Conservation (phyloP, 345 rosid species). For the Lagerstroemia speciosa region DNA sequence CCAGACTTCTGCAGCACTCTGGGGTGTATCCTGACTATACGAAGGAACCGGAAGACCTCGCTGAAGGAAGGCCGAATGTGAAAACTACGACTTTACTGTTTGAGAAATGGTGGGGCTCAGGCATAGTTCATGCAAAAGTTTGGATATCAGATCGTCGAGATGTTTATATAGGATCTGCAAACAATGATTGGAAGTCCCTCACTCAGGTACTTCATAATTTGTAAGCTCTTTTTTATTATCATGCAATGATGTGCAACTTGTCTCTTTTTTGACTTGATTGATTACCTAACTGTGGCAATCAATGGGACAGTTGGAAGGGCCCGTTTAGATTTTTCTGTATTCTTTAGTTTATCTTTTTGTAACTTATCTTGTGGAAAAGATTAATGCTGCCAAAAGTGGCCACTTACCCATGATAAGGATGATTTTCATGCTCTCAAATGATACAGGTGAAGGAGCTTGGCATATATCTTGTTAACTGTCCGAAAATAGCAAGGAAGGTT, state of each 20-base stretch:
- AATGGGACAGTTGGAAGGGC: background rate
- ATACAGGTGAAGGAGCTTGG: constrained; percentile 80
- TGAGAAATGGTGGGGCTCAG: constrained; percentile 77
- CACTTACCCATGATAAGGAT: background rate
- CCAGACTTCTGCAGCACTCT: constrained; percentile 64
- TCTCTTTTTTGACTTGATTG: background rate
- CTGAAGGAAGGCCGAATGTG: constrained; percentile 65
- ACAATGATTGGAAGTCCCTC: constrained; percentile 92
- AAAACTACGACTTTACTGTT: constrained; percentile 51
- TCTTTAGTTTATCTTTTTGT: background rate
- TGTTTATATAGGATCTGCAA: constrained; percentile 83
- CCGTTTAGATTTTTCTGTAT: background rate
- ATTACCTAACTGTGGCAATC: background rate
- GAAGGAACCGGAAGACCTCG: constrained; percentile 57
- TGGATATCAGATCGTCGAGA: constrained; percentile 71
- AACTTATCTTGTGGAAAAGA: background rate
- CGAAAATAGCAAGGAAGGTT: constrained; percentile 38
- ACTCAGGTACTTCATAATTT: constrained; percentile 46
- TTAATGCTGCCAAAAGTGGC: background rate
- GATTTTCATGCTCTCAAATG: constrained; percentile 10
- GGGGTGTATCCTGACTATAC: constrained; percentile 68
- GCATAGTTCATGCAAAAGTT: constrained; percentile 79
- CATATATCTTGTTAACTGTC: constrained; percentile 65
- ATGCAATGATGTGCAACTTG: background rate
- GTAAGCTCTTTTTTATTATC: background rate